Evolutionary conservation across 1,284 basidiomycete genomes (phyloP), one percentile per base, ranked within the genome.

Genomic region (Inonotus obliquus): DNA sequence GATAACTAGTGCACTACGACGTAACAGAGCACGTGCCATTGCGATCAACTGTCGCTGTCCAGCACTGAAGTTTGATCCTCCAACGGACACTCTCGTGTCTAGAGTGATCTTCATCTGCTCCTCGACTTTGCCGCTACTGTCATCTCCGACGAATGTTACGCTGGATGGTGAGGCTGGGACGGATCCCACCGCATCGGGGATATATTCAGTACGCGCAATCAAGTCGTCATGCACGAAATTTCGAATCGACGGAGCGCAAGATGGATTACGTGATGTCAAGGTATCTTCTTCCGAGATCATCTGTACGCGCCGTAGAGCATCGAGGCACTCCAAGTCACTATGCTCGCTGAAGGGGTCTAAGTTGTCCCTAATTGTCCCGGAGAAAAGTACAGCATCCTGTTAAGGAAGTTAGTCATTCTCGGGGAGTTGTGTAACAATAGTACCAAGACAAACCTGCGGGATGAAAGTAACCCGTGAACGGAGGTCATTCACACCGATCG

Each of bases 281-380:
- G 73, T 74, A 48, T 72, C 80, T 54, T 81, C 77, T 6, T n/a
- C n/a, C n/a, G 73, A 76, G 25, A 89, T 74, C 78, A 90, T 80
- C 37, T 89, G 80, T 6, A 89, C 86, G 21, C 87, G 82, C 59
- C 78, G 74, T 5, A 89, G 74, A 1, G 83, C 86, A 59, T 91
- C 88, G 11, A 82, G 75, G 69, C 79, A 95, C 64, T 92, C 92
- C 13, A 78, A 79, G 66, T 98, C 95, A 0, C 84, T 83, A 68
- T 95, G 87, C 67, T 96, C 92, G 54, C 61, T 66, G 76, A 94
- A 95, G 0, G 92, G 94, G 75, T 97, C 94, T 2, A 96, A 73
- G 66, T 96, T 96, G 21, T 93, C 89, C 19, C 92, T 79, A 25
- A 96, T 76, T 0, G 91, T 94, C 0, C 94, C 93, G 0, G 89